phyloP scores from a whole-genome alignment of 768 basidiomycete species.

The Vishniacozyma victoriae region DNA sequence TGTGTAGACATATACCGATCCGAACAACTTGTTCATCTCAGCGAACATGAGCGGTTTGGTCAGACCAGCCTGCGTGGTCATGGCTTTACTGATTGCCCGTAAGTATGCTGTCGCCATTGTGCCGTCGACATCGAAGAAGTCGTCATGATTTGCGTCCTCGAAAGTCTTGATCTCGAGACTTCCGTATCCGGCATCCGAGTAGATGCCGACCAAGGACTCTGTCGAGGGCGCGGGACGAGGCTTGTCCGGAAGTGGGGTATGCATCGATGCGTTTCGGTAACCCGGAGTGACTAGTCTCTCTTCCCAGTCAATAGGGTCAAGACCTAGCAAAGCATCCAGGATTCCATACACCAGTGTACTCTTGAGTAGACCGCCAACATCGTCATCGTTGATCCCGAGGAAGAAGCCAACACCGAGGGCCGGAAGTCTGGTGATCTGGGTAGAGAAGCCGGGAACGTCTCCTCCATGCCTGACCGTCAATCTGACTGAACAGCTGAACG shows the following conservation, averaged over 20 bases:
- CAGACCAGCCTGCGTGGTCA: too few relatives aligned
- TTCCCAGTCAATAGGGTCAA: slow-evolving; percentile 22
- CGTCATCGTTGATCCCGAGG: slow-evolving; percentile 29
- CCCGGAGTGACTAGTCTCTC: not conserved
- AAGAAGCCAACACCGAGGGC: slow-evolving; percentile 24
- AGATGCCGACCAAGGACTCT: slow-evolving; percentile 2
- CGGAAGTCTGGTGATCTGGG: slow-evolving; percentile 26
- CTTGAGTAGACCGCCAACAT: slow-evolving; percentile 1
- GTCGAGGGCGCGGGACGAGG: not conserved
- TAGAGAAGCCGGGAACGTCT: slow-evolving; percentile 27
- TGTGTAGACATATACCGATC: slow-evolving; percentile 13
- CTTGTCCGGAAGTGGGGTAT: not conserved
- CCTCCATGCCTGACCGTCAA: slow-evolving; percentile 34
- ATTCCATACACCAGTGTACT: slow-evolving; percentile 5
- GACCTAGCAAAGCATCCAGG: slow-evolving; percentile 13
- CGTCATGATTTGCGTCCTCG: slow-evolving; percentile 1
- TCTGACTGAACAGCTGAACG: too few relatives aligned
- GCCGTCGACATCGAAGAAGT: too few relatives aligned
- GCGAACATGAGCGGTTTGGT: slow-evolving; percentile 13
- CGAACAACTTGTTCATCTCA: slow-evolving; percentile 5
- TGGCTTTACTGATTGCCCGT: too few relatives aligned
- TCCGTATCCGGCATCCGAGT: slow-evolving; percentile 9
- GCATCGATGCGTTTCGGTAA: not conserved
- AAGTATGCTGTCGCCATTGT: too few relatives aligned
- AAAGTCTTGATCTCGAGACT: slow-evolving; percentile 3